Conservation (phyloP, 2,329 filamentous ascomycete genomes). For the Hyphodiscus sp. region DNA sequence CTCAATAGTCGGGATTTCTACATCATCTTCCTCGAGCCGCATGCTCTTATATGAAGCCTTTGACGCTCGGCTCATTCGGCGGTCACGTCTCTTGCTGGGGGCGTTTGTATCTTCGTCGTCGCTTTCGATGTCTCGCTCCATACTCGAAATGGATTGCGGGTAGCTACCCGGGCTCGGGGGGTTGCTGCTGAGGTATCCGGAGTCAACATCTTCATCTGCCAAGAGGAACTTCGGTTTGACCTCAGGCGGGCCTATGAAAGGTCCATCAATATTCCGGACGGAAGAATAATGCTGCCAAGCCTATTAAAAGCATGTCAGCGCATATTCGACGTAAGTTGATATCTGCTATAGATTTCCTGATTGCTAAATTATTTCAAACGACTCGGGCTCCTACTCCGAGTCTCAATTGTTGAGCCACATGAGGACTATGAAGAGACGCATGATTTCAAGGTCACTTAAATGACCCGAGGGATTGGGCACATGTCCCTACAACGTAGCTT, state of each 20-base stretch:
- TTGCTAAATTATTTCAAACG: too few species aligned
- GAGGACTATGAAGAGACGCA: too few species aligned
- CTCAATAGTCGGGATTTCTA: not conserved
- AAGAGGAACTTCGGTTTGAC: constrained; percentile 45
- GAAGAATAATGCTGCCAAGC: constrained; percentile 62
- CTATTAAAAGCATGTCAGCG: constrained; percentile 31
- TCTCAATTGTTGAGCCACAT: too few species aligned
- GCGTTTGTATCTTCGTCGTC: constrained; percentile 40
- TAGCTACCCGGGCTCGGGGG: constrained; percentile 8
- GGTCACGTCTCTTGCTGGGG: constrained; percentile 41
- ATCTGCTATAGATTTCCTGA: too few species aligned
- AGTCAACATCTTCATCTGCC: constrained; percentile 35
- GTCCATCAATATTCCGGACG: constrained; percentile 52
- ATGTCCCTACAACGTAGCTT: not conserved
- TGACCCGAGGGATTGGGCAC: too few species aligned
- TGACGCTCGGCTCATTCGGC: not conserved
- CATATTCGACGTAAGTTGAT: too few species aligned
- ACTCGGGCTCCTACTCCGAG: too few species aligned
- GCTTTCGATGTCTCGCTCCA: constrained; percentile 44
- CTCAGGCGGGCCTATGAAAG: constrained; percentile 48
- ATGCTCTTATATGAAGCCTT: not conserved
- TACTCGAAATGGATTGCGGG: constrained; percentile 40
- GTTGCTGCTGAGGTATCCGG: constrained; percentile 35
- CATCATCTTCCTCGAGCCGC: not conserved
- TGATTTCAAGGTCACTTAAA: too few species aligned